Conservation (phyloP, 106 monocot species). For the Allium fistulosum region DNA sequence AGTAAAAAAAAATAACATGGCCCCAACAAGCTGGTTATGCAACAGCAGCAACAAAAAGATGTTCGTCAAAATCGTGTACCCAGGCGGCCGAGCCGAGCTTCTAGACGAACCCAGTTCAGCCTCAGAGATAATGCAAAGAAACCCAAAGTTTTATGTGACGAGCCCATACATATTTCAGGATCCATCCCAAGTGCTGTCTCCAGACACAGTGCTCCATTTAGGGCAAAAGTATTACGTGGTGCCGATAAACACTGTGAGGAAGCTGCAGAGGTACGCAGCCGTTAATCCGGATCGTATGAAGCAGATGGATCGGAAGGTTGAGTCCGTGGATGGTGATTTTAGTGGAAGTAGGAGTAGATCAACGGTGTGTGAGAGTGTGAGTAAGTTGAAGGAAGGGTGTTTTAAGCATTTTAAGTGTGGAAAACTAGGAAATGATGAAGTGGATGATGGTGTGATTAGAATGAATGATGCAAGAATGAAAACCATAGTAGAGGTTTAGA, state of each 20-base stretch:
- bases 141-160: conserved; percentile 17
- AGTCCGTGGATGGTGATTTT: too few relatives aligned
- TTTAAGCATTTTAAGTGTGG: too few relatives aligned
- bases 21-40: conserved; percentile 5
- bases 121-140: conserved; percentile 13
- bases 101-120: conserved; percentile 10
- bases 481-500: too few relatives aligned
- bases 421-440: too few relatives aligned
- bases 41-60: background rate
- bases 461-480: too few relatives aligned
- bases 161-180: conserved; percentile 15
- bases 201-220: conserved; percentile 6
- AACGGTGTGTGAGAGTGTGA: too few relatives aligned
- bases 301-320: too few relatives aligned
- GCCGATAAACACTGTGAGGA: conserved; percentile 15
- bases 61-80: conserved; percentile 17
- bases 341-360: too few relatives aligned
- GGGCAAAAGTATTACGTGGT: conserved; percentile 25
- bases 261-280: conserved; percentile 5
- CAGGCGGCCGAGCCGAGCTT: conserved; percentile 17
- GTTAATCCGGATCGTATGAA: too few relatives aligned
- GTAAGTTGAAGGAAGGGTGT: too few relatives aligned
- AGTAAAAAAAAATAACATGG: background rate
- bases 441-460: too few relatives aligned
- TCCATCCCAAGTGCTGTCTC: conserved; percentile 4